phyloP scores from a whole-genome alignment of 257 asterid genomes.

The Ballota nigra region DNA sequence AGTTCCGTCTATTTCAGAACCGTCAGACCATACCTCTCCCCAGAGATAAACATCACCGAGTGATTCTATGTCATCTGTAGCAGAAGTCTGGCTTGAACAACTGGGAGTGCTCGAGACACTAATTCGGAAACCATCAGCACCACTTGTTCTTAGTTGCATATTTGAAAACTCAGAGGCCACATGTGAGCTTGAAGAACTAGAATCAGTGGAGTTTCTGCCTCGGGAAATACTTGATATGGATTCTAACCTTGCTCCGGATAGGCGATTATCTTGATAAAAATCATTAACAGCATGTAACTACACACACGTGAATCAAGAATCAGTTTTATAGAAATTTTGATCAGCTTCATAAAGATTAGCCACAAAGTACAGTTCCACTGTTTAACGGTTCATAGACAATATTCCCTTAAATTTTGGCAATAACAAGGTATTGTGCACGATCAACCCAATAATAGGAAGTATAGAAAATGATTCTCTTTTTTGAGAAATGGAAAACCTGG shows the following conservation, averaged over 20 bases:
- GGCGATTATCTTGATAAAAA: slow-evolving; percentile 38
- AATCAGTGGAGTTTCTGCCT: slow-evolving; percentile 55
- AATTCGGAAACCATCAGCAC: slow-evolving; percentile 87
- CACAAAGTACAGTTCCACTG: too few relatives aligned
- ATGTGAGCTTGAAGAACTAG: slow-evolving; percentile 53
- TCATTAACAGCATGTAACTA: slow-evolving; percentile 64
- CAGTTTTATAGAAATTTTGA: background rate
- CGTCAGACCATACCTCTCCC: slow-evolving; percentile 95
- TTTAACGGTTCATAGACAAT: too few relatives aligned
- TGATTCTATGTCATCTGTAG: slow-evolving; percentile 95
- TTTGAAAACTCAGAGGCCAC: slow-evolving; percentile 68
- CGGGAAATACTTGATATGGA: slow-evolving; percentile 42
- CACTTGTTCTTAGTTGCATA: slow-evolving; percentile 84
- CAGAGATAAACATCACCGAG: slow-evolving; percentile 95
- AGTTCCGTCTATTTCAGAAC: slow-evolving; percentile 43
- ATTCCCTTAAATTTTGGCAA: background rate
- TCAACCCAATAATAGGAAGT: background rate
- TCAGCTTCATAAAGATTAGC: background rate
- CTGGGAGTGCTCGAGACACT: slow-evolving; percentile 96
- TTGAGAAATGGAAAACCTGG: background rate
- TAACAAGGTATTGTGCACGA: background rate
- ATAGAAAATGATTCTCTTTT: background rate
- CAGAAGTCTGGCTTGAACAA: slow-evolving; percentile 85
- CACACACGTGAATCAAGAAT: slow-evolving; percentile 7
- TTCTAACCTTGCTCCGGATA: slow-evolving; percentile 58